phyloP scores from a whole-genome alignment of 2,329 filamentous ascomycete species.

The Knufia fluminis region DNA sequence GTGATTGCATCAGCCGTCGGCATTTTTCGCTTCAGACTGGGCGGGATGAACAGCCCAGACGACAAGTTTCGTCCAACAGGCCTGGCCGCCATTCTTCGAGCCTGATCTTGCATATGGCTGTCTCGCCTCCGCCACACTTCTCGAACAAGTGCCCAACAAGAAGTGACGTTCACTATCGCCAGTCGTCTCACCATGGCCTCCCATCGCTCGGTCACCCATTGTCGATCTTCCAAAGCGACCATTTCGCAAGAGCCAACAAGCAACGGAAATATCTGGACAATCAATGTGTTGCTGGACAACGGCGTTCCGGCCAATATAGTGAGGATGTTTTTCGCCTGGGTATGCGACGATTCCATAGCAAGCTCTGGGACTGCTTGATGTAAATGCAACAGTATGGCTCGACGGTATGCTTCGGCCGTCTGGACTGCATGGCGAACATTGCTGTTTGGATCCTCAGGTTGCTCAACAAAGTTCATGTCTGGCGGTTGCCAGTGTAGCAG shows the following conservation, averaged over 20 bases:
- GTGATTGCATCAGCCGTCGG: constrained; percentile 5
- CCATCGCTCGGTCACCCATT: constrained; percentile 58
- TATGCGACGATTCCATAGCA: constrained; percentile 47
- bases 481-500: constrained; percentile 55
- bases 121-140: constrained; percentile 61
- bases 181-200: constrained; percentile 50
- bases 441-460: constrained; percentile 54
- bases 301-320: constrained; percentile 56
- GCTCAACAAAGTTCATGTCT: constrained; percentile 42
- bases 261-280: constrained; percentile 62
- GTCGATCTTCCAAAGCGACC: constrained; percentile 48
- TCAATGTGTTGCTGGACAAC: constrained; percentile 51
- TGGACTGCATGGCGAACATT: constrained; percentile 56
- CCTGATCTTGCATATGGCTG: constrained; percentile 37
- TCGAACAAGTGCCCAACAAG: constrained; percentile 53
- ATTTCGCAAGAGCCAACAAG: constrained; percentile 59
- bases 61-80: constrained; percentile 23
- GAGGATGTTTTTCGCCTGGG: constrained; percentile 54
- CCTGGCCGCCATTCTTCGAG: constrained; percentile 24
- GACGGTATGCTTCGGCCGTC: constrained; percentile 59
- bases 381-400: constrained; percentile 56
- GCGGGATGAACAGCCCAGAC: constrained; percentile 15
- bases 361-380: constrained; percentile 62
- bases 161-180: constrained; percentile 59
- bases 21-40: constrained; percentile 16